These are phyloP conservation scores for Myrica gale DNA, from an alignment of 306 rosid species.

Conservation along the genomic window DNA sequence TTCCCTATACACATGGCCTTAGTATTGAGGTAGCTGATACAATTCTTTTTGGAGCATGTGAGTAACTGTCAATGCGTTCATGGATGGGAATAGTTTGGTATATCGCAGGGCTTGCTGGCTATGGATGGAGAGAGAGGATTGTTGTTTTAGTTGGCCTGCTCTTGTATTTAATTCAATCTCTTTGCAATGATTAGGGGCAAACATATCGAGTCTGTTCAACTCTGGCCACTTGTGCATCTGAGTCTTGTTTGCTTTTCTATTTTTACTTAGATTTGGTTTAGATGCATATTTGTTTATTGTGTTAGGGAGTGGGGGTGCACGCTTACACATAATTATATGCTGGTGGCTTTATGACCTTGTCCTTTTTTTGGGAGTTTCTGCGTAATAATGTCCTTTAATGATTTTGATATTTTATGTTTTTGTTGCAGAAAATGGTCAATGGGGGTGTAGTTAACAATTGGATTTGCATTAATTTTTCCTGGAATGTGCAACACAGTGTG, in stretches of 20 bases:
- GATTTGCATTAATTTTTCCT: constrained; percentile 87
- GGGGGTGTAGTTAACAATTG: constrained; percentile 84
- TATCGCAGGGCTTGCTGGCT: no score
- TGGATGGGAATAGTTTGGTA: no score
- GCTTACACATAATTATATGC: neutral
- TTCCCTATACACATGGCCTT: no score
- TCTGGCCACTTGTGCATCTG: neutral
- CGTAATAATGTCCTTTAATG: neutral
- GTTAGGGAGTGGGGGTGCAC: neutral
- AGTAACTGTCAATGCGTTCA: neutral
- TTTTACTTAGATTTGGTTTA: neutral
- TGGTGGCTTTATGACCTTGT: neutral
- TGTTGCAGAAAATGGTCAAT: constrained; percentile 95
- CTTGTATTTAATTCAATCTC: neutral
- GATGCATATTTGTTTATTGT: neutral
- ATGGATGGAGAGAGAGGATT: no score
- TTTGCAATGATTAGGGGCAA: neutral
- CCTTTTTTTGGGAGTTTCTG: neutral
- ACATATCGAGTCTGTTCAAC: neutral
- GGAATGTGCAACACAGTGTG: constrained; percentile 72
- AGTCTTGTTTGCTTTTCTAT: no score
- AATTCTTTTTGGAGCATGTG: neutral
- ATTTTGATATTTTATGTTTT: neutral
- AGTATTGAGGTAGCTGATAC: no score
- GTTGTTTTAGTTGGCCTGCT: no score